Conservation (phyloP, 164 flowering plant genomes). For the Protea cynaroides region DNA sequence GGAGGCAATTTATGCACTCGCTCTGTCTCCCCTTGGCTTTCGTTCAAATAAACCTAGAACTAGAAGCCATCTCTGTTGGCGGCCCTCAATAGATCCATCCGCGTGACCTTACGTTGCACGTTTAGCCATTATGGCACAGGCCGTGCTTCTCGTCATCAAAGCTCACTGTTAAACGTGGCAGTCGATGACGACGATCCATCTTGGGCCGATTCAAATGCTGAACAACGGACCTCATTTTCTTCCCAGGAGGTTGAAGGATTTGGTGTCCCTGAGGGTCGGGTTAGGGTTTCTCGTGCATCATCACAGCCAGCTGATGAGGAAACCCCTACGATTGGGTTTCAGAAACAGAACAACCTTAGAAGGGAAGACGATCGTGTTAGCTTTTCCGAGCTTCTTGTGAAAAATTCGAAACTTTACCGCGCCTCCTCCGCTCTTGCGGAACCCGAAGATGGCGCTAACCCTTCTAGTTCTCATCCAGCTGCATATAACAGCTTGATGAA, state of each 20-base stretch:
- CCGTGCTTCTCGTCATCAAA: background rate
- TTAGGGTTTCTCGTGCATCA: background rate
- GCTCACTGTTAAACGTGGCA: no score
- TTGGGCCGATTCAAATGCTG: background rate
- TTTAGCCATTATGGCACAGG: background rate
- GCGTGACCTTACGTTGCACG: background rate
- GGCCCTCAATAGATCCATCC: background rate
- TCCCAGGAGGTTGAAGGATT: background rate
- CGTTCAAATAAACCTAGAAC: no score
- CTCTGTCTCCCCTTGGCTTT: constrained; percentile 1
- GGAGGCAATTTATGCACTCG: background rate
- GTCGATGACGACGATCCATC: background rate
- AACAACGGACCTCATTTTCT: background rate
- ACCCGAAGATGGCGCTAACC: background rate
- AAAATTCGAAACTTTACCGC: background rate
- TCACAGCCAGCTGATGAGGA: background rate
- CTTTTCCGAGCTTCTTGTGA: background rate
- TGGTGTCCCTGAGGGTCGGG: background rate
- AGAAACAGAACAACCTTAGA: background rate
- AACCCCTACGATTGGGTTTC: background rate
- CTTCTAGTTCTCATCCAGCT: background rate
- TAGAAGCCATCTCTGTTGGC: constrained; percentile 4
- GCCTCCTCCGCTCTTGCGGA: background rate
- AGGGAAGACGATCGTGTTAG: background rate
- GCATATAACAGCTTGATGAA: constrained; percentile 8